Evolutionary conservation across 805 yeast genomes (phyloP).

Genomic region (Spathaspora arborariae): DNA sequence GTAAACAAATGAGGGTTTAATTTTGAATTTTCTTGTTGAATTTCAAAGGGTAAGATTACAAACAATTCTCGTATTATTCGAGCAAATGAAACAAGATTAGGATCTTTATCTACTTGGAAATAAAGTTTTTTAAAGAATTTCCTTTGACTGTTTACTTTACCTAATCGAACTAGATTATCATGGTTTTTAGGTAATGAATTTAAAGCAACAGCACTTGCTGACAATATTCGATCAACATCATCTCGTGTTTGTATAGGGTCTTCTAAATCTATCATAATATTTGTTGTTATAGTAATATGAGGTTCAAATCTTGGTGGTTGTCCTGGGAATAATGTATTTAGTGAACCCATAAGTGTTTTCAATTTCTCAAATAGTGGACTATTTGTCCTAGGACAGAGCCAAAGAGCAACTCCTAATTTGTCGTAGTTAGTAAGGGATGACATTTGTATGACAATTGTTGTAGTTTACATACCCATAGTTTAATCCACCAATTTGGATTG

Average conservation of each 20-base stretch:
- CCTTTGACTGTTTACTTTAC: constrained; percentile 45
- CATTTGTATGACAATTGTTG: neutral
- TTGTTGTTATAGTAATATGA: constrained; percentile 72
- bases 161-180: constrained; percentile 36
- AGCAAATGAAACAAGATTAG: constrained; percentile 50
- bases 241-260: constrained; percentile 38
- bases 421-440: neutral
- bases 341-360: constrained; percentile 55
- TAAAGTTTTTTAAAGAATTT: constrained; percentile 51
- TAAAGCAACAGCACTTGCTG: constrained; percentile 55
- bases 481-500: too few species aligned
- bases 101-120: constrained; percentile 42
- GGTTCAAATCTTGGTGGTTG: constrained; percentile 67
- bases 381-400: constrained; percentile 68
- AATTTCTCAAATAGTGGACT: constrained; percentile 54
- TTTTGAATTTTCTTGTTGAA: constrained; percentile 32
- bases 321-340: constrained; percentile 68
- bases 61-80: constrained; percentile 54
- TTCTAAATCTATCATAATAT: constrained; percentile 42
- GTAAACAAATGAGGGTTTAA: constrained; percentile 38
- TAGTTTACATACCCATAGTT: constrained; percentile 16
- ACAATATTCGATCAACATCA: constrained; percentile 57
- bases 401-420: constrained; percentile 51
- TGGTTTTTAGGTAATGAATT: constrained; percentile 39
- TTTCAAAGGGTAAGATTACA: constrained; percentile 42